Percentiles rank a stretch among this genome's conserved stretches.
Evolutionary conservation across 2,329 filamentous ascomycete species (phyloP).

Genomic region (Paraphoma chrysanthemicola): DNA sequence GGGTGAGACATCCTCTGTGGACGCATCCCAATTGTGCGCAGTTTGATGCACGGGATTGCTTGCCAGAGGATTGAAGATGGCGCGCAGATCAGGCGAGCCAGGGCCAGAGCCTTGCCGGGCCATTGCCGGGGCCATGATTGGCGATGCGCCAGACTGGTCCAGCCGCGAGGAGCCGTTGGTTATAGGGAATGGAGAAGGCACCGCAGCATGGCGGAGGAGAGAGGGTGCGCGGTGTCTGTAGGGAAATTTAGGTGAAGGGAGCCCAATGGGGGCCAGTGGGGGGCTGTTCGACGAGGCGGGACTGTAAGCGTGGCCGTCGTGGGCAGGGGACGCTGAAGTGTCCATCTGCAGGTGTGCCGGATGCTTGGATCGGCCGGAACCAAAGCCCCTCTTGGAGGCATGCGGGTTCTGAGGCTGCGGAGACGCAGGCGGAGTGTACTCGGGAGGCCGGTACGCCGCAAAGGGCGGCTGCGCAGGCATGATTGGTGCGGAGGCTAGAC

Average conservation of each 20-base stretch:
- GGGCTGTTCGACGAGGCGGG: slow-evolving; percentile 40
- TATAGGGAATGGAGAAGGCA: slow-evolving; percentile 38
- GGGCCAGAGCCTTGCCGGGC: slow-evolving; percentile 33
- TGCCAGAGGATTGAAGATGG: slow-evolving; percentile 43
- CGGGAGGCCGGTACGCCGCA: slow-evolving; percentile 31
- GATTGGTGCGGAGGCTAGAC: slow-evolving; percentile 14
- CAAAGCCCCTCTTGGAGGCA: slow-evolving; percentile 29
- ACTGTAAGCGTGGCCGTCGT: slow-evolving; percentile 38
- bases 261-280: slow-evolving; percentile 29
- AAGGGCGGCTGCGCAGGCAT: slow-evolving; percentile 24
- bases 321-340: slow-evolving; percentile 25
- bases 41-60: slow-evolving; percentile 42
- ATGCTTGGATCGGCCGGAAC: slow-evolving; percentile 26
- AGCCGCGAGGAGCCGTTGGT: slow-evolving; percentile 27
- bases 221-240: slow-evolving; percentile 51
- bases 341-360: slow-evolving; percentile 42
- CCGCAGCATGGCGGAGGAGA: slow-evolving; percentile 45
- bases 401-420: slow-evolving; percentile 30
- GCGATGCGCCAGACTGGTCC: slow-evolving; percentile 30
- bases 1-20: slow-evolving; percentile 29
- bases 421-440: slow-evolving; percentile 46
- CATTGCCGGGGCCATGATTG: slow-evolving; percentile 31
- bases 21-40: slow-evolving; percentile 31
- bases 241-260: slow-evolving; percentile 52
- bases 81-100: slow-evolving; percentile 38